phyloP scores from a whole-genome alignment of 116 monocot genomes.

The Cymodocea nodosa region DNA sequence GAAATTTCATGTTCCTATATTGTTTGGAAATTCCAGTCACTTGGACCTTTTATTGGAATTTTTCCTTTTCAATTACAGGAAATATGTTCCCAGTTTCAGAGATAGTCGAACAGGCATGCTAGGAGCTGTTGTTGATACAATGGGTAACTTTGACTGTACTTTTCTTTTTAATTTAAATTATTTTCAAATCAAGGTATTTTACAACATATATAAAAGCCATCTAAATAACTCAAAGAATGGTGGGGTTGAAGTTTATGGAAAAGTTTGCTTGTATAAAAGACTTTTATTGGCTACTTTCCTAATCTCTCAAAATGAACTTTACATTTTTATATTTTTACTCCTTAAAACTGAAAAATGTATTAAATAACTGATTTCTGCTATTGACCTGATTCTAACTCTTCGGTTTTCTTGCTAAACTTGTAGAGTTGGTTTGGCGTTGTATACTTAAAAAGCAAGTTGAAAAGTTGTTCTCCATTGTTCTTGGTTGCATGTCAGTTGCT shows the following conservation, averaged over 20 bases:
- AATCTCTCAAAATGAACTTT: too few relatives aligned
- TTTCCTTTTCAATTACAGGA: conserved; percentile 33
- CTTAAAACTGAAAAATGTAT: neutral
- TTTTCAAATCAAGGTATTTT: neutral
- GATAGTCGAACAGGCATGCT: conserved; percentile 46
- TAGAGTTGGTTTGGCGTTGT: conserved; percentile 93
- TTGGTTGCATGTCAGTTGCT: conserved; percentile 84
- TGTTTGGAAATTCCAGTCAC: too few relatives aligned
- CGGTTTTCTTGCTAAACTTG: conserved; percentile 9
- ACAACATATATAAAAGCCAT: neutral
- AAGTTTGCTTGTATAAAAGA: too few relatives aligned
- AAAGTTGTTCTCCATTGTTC: conserved; percentile 46
- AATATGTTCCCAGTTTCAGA: conserved; percentile 86
- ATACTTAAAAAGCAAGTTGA: conserved; percentile 66
- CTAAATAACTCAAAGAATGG: too few relatives aligned
- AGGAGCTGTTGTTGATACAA: conserved; percentile 62
- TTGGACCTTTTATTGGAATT: neutral
- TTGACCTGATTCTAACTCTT: neutral
- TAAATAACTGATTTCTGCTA: neutral
- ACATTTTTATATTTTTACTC: too few relatives aligned
- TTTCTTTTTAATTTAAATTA: neutral
- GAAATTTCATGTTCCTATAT: too few relatives aligned
- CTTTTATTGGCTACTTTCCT: too few relatives aligned
- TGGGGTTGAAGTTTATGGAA: too few relatives aligned
- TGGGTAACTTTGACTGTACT: conserved; percentile 28